phyloP scores from a whole-genome alignment of 139 green algal species.

The Spirogloea muscicola region DNA sequence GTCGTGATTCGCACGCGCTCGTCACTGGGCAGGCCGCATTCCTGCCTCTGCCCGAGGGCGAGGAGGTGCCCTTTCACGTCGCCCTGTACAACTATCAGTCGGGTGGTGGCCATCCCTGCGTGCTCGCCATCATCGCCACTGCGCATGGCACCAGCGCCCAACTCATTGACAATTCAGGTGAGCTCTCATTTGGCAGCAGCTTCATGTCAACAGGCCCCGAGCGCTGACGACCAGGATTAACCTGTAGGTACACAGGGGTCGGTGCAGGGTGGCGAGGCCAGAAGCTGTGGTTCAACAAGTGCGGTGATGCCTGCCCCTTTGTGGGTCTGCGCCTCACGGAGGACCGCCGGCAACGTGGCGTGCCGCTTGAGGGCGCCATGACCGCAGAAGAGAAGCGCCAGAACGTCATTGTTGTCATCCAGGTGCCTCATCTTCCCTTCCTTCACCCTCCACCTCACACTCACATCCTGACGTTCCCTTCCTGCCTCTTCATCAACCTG shows the following conservation, averaged over 20 bases:
- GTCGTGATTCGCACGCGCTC: not conserved
- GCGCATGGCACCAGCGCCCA: slow-evolving; percentile 4
- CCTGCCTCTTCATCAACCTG: not conserved
- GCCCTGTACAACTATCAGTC: not conserved
- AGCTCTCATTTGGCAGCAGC: not conserved
- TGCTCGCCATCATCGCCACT: slow-evolving; percentile 3
- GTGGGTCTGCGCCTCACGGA: not conserved
- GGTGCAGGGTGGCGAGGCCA: not conserved
- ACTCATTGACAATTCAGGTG: not conserved
- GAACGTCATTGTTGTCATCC: slow-evolving; percentile 11
- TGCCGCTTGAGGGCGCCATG: not conserved
- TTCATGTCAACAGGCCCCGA: not conserved
- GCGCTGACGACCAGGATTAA: not conserved
- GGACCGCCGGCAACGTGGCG: slow-evolving; percentile 1
- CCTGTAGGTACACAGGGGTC: not conserved
- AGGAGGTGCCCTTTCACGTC: not conserved
- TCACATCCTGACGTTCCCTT: not conserved
- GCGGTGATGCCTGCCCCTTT: not conserved
- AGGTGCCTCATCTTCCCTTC: not conserved
- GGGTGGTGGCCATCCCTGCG: not conserved
- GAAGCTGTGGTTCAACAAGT: slow-evolving; percentile 1
- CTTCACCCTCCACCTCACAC: not conserved
- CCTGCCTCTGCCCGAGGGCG: not conserved
- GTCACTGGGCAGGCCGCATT: not conserved
- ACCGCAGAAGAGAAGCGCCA: not conserved